Evolutionary conservation across 257 asterid species (phyloP).

Genomic region (Oldenlandia corymbosa): DNA sequence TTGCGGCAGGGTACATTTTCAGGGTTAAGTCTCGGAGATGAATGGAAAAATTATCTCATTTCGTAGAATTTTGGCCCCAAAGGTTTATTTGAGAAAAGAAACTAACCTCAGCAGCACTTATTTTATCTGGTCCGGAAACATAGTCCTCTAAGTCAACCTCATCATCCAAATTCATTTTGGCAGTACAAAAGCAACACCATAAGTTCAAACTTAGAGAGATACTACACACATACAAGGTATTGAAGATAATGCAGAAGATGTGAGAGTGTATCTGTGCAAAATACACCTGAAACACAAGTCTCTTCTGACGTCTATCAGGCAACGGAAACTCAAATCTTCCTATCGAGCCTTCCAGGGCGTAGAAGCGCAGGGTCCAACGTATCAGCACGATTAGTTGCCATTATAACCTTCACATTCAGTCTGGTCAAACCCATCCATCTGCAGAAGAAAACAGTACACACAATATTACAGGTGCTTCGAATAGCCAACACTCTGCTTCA

Average conservation of each 20-base stretch:
- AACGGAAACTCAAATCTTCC: slow-evolving; percentile 86
- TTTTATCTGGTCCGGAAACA: slow-evolving; percentile 86
- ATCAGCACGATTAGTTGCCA: slow-evolving; percentile 91
- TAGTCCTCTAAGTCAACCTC: slow-evolving; percentile 90
- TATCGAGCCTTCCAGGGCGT: slow-evolving; percentile 93
- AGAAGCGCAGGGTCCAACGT: slow-evolving; percentile 85
- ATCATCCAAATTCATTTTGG: slow-evolving; percentile 76
- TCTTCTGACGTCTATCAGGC: slow-evolving; percentile 88
- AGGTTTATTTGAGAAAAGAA: background rate
- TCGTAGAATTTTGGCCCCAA: background rate
- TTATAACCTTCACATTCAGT: slow-evolving; percentile 86
- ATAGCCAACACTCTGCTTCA: no score
- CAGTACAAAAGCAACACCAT: slow-evolving; percentile 52
- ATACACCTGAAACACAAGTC: slow-evolving; percentile 79
- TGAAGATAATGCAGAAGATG: background rate
- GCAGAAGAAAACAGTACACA: slow-evolving; percentile 14
- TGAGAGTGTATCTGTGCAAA: background rate
- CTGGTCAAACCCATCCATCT: slow-evolving; percentile 96
- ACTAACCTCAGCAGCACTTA: slow-evolving; percentile 93
- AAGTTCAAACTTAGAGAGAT: no score
- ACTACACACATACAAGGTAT: no score
- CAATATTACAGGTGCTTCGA: background rate
- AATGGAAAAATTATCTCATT: background rate
- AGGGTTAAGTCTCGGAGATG: no score
- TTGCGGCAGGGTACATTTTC: no score